Conservation (phyloP, 495 filamentous ascomycete genomes). For the Penicillium nucicola region DNA sequence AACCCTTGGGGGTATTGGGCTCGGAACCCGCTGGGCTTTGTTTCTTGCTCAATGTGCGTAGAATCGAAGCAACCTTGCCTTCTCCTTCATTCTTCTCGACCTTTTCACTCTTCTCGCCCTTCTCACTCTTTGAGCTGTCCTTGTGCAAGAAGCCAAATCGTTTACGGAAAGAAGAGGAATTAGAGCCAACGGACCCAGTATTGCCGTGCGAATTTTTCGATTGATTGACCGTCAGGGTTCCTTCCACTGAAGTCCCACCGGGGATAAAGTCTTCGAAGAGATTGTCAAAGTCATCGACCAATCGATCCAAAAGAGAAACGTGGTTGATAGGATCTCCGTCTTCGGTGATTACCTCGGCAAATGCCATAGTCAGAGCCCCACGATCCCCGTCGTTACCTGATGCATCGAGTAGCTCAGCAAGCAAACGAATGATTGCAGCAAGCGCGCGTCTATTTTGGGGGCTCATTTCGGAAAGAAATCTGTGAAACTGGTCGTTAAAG, state of each 20-base stretch:
- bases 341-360: conserved; percentile 81
- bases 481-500: conserved; percentile 83
- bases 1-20: conserved; percentile 57
- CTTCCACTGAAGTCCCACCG: conserved; percentile 40
- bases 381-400: conserved; percentile 92
- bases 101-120: too few relatives aligned
- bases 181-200: conserved; percentile 59
- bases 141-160: conserved; percentile 77
- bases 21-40: conserved; percentile 55
- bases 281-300: conserved; percentile 88
- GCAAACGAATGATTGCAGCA: conserved; percentile 75
- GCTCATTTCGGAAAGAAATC: conserved; percentile 71
- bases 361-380: conserved; percentile 83
- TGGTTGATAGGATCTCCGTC: conserved; percentile 77
- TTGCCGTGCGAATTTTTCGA: conserved; percentile 46
- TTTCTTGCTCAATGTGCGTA: conserved; percentile 87
- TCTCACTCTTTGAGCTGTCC: conserved; percentile 52
- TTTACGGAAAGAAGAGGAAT: conserved; percentile 81
- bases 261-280: conserved; percentile 73
- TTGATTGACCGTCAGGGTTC: conserved; percentile 43
- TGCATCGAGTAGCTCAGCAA: conserved; percentile 88
- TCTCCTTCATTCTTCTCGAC: conserved; percentile 55
- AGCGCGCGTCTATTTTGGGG: conserved; percentile 92
- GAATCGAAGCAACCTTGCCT: conserved; percentile 69
- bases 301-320: conserved; percentile 84